Evolutionary conservation across 2,329 filamentous ascomycete species (phyloP), one percentile per base, ranked within the genome.

Genomic region (Chrysoporthe cubensis): DNA sequence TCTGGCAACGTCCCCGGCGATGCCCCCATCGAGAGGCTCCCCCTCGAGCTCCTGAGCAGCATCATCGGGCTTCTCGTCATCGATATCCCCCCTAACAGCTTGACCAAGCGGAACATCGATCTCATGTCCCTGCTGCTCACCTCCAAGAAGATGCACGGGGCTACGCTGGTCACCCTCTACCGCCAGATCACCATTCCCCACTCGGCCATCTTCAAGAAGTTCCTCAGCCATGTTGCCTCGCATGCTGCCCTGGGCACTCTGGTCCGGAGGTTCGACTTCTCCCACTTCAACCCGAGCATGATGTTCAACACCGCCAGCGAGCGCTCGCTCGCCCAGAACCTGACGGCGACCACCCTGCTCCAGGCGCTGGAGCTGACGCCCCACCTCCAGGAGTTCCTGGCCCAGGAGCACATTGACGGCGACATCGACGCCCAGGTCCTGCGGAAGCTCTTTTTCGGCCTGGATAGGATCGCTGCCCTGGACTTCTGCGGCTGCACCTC

Each of bases 181-280:
- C 86, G 88, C 72, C 88, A 92, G 76, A 91, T 95, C 77, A 93
- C 91, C 56, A 91, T 95, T 72, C 92, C 92, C 6, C 92, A 94
- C 82, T 95, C 92, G 37, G 84, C 89, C 69, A 93, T 94, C 76
- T 96, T 94, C 80, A 89, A 89, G 75, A 95, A 95, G 79, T 93
- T 94, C 73, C 85, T 94, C 61, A 83, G 84, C 67, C 91, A 92
- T 74, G 83, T 95, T 71, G 81, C 83, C 58, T 81, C 86, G 68
- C 89, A 94, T 76, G 87, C 88, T 2, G 83, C 88, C 9, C 83
- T 94, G 65, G 92, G 92, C 58, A 90, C 88, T 52, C 88, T 94
- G 73, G 91, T 95, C 57, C 88, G 91, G 67, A 90, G 92, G 62
- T 82, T 95, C 58, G 92, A 96, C 80, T 94, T 96, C 74, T 94